Evolutionary conservation across 1,284 basidiomycete species (phyloP).

Genomic region (Ustilago esculenta): DNA sequence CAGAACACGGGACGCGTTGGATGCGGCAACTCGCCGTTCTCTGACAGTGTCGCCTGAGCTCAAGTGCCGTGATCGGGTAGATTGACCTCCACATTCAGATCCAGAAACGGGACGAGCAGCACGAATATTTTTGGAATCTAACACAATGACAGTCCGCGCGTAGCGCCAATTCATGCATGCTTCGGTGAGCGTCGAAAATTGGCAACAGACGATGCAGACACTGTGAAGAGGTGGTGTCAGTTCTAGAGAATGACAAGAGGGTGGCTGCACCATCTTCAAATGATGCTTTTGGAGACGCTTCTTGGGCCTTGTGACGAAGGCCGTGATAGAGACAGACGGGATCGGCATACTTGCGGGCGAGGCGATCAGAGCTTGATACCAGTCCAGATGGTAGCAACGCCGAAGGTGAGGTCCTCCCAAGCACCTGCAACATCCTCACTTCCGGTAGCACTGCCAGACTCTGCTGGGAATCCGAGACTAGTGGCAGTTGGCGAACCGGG

Average conservation of each 20-base stretch:
- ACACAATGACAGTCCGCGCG: too few relatives aligned
- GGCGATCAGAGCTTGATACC: constrained; percentile 47
- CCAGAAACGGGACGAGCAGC: background rate
- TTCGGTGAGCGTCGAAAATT: too few relatives aligned
- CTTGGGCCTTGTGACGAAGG: too few relatives aligned
- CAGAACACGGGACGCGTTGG: background rate
- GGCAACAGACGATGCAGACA: too few relatives aligned
- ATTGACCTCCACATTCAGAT: constrained; percentile 6
- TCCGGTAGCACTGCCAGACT: constrained; percentile 26
- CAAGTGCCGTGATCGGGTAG: constrained; percentile 7
- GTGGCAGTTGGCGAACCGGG: constrained; percentile 58
- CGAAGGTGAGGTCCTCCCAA: constrained; percentile 65
- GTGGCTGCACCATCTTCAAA: too few relatives aligned
- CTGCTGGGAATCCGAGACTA: constrained; percentile 54
- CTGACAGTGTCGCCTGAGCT: background rate
- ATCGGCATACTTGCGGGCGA: too few relatives aligned
- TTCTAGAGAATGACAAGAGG: too few relatives aligned
- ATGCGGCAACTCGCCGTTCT: background rate
- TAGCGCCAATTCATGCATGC: too few relatives aligned
- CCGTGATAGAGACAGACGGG: background rate
- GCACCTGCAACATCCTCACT: constrained; percentile 53
- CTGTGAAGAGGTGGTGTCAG: too few relatives aligned
- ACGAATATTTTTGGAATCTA: too few relatives aligned
- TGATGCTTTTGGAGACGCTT: too few relatives aligned
- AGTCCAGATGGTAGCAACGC: constrained; percentile 65